Evolutionary conservation across 139 green algal genomes (phyloP), one percentile per base, ranked within the genome.

Genomic region (Chlorella sp.): DNA sequence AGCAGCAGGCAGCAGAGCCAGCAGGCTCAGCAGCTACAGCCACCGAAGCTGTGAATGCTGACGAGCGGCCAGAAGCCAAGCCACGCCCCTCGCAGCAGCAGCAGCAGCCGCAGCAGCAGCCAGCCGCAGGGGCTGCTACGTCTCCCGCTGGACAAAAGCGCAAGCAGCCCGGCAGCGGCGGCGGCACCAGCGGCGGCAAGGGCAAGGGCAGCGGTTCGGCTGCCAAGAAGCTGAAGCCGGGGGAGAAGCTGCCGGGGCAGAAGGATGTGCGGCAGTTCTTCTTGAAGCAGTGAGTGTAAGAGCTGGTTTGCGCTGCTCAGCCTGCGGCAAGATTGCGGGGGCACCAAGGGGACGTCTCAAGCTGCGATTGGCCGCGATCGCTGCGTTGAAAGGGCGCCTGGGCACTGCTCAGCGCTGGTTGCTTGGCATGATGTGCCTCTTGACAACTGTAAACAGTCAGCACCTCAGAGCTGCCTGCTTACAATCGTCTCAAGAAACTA

Each of bases 201-300:
- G 16, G 55, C 55, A 51, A 36, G 15, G 30, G 32, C n/a, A 56
- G 18, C 0, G 38, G 76, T 1, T 44, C 76, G 1, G 57, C 34
- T 18, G 25, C 60, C 17, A 83, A 83, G 39, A 83, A 83, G 51
- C 28, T 56, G 3, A 68, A 51, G 74, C 74, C 57, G 0, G 26
- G 44, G 1, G 74, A 60, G 6, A 60, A 69, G 74, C 56, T 47
- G n/a, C 74, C 74, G 17, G 71, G 71, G 41, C 71, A 78, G 41
- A 36, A 4, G 2, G 71, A 78, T 32, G 69, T 81, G 30, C 41
- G n/a, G 2, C 34, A 51, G 15, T 81, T 81, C 55, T 69, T 81
- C 32, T 30, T 12, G 20, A 70, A 81, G 21, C 28, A 25, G 26
- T 57, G 38, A 36, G 7, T 55, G n/a, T n/a, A n/a, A n/a, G n/a